Evolutionary conservation across 1,139 yeast species (phyloP), one percentile per base, ranked within the genome.

Genomic region (Sugiyamaella pinicola): DNA sequence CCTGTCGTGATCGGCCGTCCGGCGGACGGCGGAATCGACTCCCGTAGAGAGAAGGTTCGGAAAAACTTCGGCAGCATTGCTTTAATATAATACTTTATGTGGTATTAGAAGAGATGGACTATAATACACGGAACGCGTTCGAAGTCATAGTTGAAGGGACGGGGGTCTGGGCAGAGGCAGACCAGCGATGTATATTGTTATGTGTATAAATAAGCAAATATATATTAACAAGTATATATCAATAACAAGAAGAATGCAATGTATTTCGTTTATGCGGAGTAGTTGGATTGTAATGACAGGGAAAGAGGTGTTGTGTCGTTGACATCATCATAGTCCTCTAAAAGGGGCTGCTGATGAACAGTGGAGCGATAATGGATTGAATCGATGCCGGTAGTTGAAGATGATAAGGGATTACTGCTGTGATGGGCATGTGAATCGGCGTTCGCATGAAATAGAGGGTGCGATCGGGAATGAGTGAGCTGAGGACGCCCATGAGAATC

Each of bases 291-390:
- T 15, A 58, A 44, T 8, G 61, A 58, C n/a, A 53, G 29, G 19
- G 59, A 55, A 13, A 58, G 44, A 15, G 61, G 61, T 12, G 61
- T 58, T 8, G 52, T 47, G 19, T 56, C 59, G 18, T 49, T 43
- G 19, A 47, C 43, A 29, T 33, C 49, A 10, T 46, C 42, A 10
- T 48, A 40, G 26, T 40, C 43, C 21, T 35, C 44, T 24, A 39
- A 39, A 15, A 44, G 34, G 38, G 45, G 21, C 10, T 28, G 40
- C 22, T 31, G 52, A 22, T 42, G 46, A 29, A 33, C 19, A 8
- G 35, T 18, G 15, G 41, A 29, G 8, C 54, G 33, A 33, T 28
- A 49, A 48, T 41, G 54, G 28, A 35, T 31, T 18, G 34, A 24
- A 3, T 37, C 17, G 26, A 35, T 47, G 47, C 19, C 31, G 8